Evolutionary conservation across 768 basidiomycete genomes (phyloP), one percentile per base, ranked within the genome.

Genomic region (Naganishia vaughanmartiniae): DNA sequence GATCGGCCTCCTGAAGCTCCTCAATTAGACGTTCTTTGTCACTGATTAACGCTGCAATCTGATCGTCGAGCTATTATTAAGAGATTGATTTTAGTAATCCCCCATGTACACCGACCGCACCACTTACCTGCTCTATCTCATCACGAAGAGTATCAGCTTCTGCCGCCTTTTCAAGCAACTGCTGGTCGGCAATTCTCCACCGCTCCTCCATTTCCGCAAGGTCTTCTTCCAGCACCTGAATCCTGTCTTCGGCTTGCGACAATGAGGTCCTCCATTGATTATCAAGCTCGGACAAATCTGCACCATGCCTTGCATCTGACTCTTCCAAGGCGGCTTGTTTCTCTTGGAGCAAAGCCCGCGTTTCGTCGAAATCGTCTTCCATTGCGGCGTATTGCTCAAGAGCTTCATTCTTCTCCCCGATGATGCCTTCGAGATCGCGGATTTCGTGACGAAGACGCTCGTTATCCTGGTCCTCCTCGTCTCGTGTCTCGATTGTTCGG

Each of bases 291-390:
- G 60, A n/a, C 21, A 63, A 26, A 63, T 63, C 60, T 6, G 60
- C 60, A 21, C 42, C 11, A n/a, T 63, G 36, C 24, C 60, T 42
- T 10, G 24, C 4, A 3, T 63, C 60, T 6, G 76, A 77, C 33
- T 78, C 75, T 48, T 80, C 77, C 3, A 78, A 74, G 46, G 76
- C 55, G 26, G 77, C 77, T 33, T 76, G 75, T 19, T 76, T 78
- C 45, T 77, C 76, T 10, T 71, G 67, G 54, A 75, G 73, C 1
- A 65, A 70, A 30, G 87, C 84, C 80, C 93, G 90, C 33, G 90
- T 86, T 71, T 92, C 91, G 5, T 92, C 85, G 54, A 95, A 79
- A 57, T 93, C 90, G 1, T 89, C 88, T 56, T 93, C 87, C 77
- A 94, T 81, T 57, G 93, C 89, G 3, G 90, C 88, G 54, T 93